A percentile compares a stretch with the other conserved stretches of the same genome.
Evolutionary conservation across 495 filamentous ascomycete species (phyloP).

Genomic region (Alectoria sarmentosa): DNA sequence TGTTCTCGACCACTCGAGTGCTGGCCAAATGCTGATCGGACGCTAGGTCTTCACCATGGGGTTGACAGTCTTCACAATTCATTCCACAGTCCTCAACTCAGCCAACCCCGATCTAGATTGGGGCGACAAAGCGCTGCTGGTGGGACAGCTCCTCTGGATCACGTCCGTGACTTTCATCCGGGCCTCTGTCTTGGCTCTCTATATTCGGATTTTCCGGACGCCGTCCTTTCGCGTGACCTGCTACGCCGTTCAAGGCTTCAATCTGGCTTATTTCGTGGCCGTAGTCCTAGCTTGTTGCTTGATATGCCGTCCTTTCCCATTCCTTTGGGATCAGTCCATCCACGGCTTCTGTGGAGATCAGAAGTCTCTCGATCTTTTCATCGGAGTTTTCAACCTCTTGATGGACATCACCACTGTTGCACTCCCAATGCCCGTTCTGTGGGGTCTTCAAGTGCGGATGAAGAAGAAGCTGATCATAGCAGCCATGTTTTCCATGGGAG

Average conservation of each 20-base stretch:
- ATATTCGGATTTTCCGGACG: slow-evolving; percentile 34
- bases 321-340: slow-evolving; percentile 29
- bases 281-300: slow-evolving; percentile 31
- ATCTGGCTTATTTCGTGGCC: slow-evolving; percentile 14
- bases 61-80: slow-evolving; percentile 14
- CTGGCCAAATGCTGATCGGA: not conserved
- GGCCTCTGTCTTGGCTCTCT: slow-evolving; percentile 37
- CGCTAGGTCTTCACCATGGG: slow-evolving; percentile 13
- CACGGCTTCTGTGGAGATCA: slow-evolving; percentile 29
- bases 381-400: slow-evolving; percentile 31
- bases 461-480: slow-evolving; percentile 30
- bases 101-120: not conserved
- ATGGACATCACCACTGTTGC: slow-evolving; percentile 35
- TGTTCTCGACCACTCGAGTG: not conserved
- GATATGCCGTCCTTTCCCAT: slow-evolving; percentile 33
- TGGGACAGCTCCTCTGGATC: slow-evolving; percentile 27
- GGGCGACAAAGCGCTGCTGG: slow-evolving; percentile 9
- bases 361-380: slow-evolving; percentile 28
- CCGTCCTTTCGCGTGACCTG: slow-evolving; percentile 33
- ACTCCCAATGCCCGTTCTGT: slow-evolving; percentile 39
- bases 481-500: slow-evolving; percentile 22
- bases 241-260: slow-evolving; percentile 24
- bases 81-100: not conserved
- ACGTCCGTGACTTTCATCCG: slow-evolving; percentile 31
- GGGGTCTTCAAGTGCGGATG: slow-evolving; percentile 34